Percentiles rank a stretch among this genome's conserved stretches.
phyloP scores from a whole-genome alignment of 2,329 filamentous ascomycete species.

The Hymenotorrendiella dingleyae region DNA sequence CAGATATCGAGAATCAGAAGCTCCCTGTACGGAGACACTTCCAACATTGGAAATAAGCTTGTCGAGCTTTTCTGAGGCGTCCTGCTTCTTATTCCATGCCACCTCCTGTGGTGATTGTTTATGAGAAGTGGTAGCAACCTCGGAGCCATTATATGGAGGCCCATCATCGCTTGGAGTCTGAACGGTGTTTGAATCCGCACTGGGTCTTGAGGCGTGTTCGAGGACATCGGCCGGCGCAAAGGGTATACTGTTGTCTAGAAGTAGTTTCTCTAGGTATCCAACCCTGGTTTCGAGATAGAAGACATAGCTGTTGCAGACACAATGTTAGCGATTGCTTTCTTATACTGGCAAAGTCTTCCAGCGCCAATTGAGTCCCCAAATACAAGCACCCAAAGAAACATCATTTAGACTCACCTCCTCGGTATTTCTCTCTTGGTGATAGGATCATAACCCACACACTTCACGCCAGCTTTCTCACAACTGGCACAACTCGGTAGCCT shows the following conservation, averaged over 20 bases:
- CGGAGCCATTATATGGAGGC: constrained; percentile 17
- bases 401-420: constrained; percentile 49
- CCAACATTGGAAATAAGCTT: constrained; percentile 64
- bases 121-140: constrained; percentile 10
- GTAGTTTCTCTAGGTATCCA: constrained; percentile 71
- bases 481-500: constrained; percentile 83
- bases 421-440: constrained; percentile 96
- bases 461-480: constrained; percentile 86
- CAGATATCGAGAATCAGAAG: constrained; percentile 73
- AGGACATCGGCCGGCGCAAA: constrained; percentile 69
- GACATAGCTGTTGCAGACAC: constrained; percentile 61
- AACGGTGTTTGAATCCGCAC: constrained; percentile 24
- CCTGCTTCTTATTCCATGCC: constrained; percentile 38
- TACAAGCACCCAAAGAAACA: not conserved
- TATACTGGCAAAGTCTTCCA: too few relatives aligned
- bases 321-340: not conserved
- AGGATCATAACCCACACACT: constrained; percentile 92
- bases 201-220: constrained; percentile 48
- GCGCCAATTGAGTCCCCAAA: too few relatives aligned
- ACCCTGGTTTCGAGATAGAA: constrained; percentile 89
- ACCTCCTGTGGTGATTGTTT: constrained; percentile 24
- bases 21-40: constrained; percentile 72
- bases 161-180: constrained; percentile 29
- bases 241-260: constrained; percentile 61
- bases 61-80: constrained; percentile 56